A percentile compares a stretch with the other conserved stretches of the same genome.
phyloP scores from a whole-genome alignment of 352 stramenopile species.

The Phytopythium montanum region DNA sequence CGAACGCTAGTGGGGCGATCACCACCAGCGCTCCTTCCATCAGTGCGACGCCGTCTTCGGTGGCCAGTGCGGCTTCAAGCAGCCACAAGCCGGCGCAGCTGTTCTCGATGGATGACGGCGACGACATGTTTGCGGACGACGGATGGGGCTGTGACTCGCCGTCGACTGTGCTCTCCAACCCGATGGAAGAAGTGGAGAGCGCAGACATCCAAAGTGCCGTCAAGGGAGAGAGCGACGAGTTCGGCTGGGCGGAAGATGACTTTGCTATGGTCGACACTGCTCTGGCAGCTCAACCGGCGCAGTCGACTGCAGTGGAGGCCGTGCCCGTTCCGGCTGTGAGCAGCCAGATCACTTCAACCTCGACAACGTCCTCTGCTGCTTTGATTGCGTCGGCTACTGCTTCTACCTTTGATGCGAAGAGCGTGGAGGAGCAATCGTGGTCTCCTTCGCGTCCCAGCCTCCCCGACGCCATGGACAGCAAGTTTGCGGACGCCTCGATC shows the following conservation, averaged over 20 bases:
- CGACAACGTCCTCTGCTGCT: background rate
- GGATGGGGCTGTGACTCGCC: constrained; percentile 72
- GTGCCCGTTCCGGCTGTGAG: background rate
- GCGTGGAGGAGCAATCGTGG: background rate
- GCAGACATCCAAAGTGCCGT: constrained; percentile 2
- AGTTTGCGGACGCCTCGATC: background rate
- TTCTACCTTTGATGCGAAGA: background rate
- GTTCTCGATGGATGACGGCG: constrained; percentile 67
- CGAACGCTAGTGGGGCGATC: background rate
- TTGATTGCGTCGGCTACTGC: background rate
- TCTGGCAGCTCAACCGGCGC: constrained; percentile 5
- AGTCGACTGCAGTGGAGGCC: background rate
- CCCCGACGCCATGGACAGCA: background rate
- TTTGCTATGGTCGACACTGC: constrained; percentile 17
- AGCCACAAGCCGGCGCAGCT: constrained; percentile 35
- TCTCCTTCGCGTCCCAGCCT: constrained; percentile 3
- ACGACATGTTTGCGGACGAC: constrained; percentile 69
- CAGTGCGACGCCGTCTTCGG: background rate
- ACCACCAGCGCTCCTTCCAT: constrained; percentile 5
- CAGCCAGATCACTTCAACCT: background rate
- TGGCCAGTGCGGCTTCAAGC: background rate
- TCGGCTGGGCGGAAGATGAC: constrained; percentile 48
- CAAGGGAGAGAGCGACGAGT: constrained; percentile 24
- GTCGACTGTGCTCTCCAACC: constrained; percentile 55
- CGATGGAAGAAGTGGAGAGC: constrained; percentile 20